These are phyloP conservation scores for Axilococcus clingmanii DNA, from an alignment of 139 green algal genomes.

Conservation along the genomic window DNA sequence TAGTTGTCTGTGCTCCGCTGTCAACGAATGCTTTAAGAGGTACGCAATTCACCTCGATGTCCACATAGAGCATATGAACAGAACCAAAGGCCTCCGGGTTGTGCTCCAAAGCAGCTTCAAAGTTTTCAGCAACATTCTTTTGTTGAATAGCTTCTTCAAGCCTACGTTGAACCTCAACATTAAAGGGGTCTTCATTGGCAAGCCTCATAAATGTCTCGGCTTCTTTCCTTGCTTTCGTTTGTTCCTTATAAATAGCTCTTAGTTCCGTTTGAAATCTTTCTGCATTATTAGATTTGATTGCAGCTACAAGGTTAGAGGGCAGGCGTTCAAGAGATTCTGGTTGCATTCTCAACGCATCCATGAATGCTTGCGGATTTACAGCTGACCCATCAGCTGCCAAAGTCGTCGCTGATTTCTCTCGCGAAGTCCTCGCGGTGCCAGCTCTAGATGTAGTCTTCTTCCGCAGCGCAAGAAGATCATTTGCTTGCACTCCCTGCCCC, in stretches of 20 bases:
- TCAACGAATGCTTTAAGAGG: constrained; percentile 73
- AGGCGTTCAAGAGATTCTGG: constrained; percentile 8
- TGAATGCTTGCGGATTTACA: constrained; percentile 14
- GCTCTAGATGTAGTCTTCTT: not conserved
- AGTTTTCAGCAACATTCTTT: constrained; percentile 87
- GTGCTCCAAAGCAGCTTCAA: constrained; percentile 76
- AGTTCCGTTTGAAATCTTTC: not conserved
- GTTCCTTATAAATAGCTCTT: constrained; percentile 12
- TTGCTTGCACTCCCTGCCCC: constrained; percentile 29
- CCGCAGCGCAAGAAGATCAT: constrained; percentile 55
- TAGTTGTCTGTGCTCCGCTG: constrained; percentile 71
- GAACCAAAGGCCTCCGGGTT: constrained; percentile 72
- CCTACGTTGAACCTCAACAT: constrained; percentile 56
- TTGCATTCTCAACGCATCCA: constrained; percentile 5
- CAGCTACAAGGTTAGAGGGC: constrained; percentile 1
- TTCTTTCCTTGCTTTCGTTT: constrained; percentile 18
- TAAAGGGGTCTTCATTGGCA: constrained; percentile 75
- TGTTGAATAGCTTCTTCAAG: constrained; percentile 85
- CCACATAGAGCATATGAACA: constrained; percentile 77
- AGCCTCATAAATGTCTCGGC: constrained; percentile 29
- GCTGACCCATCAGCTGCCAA: constrained; percentile 9
- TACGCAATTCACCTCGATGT: constrained; percentile 72
- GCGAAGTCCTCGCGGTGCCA: not conserved
- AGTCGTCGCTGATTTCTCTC: not conserved
- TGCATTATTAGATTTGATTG: constrained; percentile 10